A percentile compares a stretch with the other conserved stretches of the same genome.
Evolutionary conservation across 805 yeast species (phyloP).

Genomic region (Helenozyma rhizophorensis): DNA sequence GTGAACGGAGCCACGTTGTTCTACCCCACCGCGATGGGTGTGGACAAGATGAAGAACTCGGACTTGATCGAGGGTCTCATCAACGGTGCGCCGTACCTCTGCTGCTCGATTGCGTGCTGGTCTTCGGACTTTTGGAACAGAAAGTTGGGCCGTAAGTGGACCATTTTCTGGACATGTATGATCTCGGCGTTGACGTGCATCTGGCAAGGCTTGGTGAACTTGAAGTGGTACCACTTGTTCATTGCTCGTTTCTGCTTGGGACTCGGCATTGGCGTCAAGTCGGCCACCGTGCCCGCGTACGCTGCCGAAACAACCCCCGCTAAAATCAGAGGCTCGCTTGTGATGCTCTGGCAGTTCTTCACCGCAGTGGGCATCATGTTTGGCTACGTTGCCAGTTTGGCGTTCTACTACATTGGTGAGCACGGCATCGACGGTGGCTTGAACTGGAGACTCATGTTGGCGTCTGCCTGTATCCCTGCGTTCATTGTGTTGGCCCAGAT

Average conservation of each 20-base stretch:
- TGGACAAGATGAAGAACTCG: constrained; percentile 37
- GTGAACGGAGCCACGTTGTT: constrained; percentile 62
- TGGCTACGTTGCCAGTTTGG: constrained; percentile 58
- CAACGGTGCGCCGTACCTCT: constrained; percentile 62
- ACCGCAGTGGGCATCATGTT: constrained; percentile 72
- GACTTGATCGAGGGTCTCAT: constrained; percentile 59
- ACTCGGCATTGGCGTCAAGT: constrained; percentile 62
- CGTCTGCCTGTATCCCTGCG: constrained; percentile 55
- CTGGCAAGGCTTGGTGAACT: constrained; percentile 64
- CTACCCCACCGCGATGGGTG: constrained; percentile 53
- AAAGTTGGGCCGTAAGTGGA: constrained; percentile 54
- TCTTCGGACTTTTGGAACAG: constrained; percentile 49
- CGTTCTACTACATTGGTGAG: constrained; percentile 51
- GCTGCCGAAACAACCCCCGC: constrained; percentile 28
- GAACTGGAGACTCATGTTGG: constrained; percentile 65
- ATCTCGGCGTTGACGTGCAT: constrained; percentile 58
- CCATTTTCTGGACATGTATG: constrained; percentile 56
- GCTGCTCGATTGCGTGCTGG: constrained; percentile 62
- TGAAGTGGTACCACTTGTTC: constrained; percentile 53
- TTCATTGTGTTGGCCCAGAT: constrained; percentile 48
- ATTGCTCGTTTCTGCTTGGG: constrained; percentile 59
- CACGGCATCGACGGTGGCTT: constrained; percentile 42
- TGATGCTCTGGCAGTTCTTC: constrained; percentile 71
- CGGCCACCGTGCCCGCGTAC: constrained; percentile 65
- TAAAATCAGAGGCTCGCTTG: constrained; percentile 59